Conservation (phyloP, 768 basidiomycete species). For the Mycena chlorophos region DNA sequence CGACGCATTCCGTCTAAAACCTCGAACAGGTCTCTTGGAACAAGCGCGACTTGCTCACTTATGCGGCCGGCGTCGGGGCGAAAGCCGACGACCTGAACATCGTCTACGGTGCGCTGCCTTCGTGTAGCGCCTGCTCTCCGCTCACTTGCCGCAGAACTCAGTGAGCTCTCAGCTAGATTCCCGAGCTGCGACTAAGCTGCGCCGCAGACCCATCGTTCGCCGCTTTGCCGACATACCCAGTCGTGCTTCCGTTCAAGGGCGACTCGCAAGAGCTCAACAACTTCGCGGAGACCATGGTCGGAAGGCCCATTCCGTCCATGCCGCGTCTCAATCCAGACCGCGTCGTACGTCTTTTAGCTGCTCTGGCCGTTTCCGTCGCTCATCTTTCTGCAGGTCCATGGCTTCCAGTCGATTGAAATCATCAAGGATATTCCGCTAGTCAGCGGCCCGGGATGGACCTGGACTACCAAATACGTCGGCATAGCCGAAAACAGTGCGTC, state of each 20-base stretch:
- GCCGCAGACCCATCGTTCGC: slow-evolving; percentile 63
- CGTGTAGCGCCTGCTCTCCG: not conserved
- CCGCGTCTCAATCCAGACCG: slow-evolving; percentile 71
- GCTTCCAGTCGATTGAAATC: slow-evolving; percentile 75
- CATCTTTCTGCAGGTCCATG: slow-evolving; percentile 60
- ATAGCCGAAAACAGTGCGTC: slow-evolving; percentile 80
- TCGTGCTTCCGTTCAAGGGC: slow-evolving; percentile 74
- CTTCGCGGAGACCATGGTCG: slow-evolving; percentile 56
- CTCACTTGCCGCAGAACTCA: slow-evolving; percentile 46
- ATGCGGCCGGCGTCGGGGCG: slow-evolving; percentile 80
- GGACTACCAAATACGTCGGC: slow-evolving; percentile 63
- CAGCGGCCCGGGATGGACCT: slow-evolving; percentile 79
- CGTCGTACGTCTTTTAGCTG: slow-evolving; percentile 25
- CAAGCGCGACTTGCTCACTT: slow-evolving; percentile 76
- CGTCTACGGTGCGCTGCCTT: slow-evolving; percentile 65
- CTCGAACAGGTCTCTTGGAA: slow-evolving; percentile 73
- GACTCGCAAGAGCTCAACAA: slow-evolving; percentile 65
- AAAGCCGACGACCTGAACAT: slow-evolving; percentile 70
- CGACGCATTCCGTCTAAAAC: not conserved
- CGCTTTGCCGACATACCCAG: slow-evolving; percentile 84
- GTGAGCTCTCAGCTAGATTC: slow-evolving; percentile 36
- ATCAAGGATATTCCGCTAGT: slow-evolving; percentile 72
- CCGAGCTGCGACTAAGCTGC: not conserved
- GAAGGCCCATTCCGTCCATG: slow-evolving; percentile 57
- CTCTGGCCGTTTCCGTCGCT: not conserved